A percentile compares a stretch with the other conserved stretches of the same genome.
phyloP scores from a whole-genome alignment of 768 basidiomycete species.

The Panaeolus papilionaceus region DNA sequence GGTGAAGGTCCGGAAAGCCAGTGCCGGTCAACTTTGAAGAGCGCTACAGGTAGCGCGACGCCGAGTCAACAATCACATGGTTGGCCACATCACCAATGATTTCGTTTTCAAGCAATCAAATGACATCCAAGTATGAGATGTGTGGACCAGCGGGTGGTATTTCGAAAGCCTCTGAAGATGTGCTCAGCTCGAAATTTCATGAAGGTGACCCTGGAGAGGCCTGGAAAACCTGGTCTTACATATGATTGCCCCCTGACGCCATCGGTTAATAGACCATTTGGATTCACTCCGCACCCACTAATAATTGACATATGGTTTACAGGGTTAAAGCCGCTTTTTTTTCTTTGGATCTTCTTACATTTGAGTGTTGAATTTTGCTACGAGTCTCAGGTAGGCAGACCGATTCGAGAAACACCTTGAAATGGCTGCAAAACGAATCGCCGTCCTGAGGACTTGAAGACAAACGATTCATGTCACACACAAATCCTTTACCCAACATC shows the following conservation, averaged over 20 bases:
- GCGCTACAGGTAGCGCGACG: conserved; percentile 11
- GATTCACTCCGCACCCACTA: neutral
- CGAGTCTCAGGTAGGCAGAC: too few relatives aligned
- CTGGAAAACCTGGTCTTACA: conserved; percentile 1
- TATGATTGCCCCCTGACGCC: neutral
- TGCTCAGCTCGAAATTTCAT: neutral
- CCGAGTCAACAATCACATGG: conserved; percentile 13
- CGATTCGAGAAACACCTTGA: too few relatives aligned
- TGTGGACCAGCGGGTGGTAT: neutral
- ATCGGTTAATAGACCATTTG: conserved; percentile 3
- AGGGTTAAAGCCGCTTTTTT: neutral
- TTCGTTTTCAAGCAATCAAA: neutral
- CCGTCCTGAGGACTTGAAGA: too few relatives aligned
- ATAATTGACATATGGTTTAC: neutral
- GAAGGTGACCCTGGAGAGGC: neutral
- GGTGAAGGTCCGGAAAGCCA: conserved; percentile 22
- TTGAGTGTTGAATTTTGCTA: too few relatives aligned
- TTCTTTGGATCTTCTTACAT: too few relatives aligned
- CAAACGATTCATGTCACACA: too few relatives aligned
- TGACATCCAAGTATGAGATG: neutral
- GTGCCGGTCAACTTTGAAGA: conserved; percentile 12
- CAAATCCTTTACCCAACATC: too few relatives aligned
- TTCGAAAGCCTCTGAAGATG: neutral
- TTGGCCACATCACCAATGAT: conserved; percentile 9
- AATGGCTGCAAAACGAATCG: too few relatives aligned